phyloP scores from a whole-genome alignment of 1,284 basidiomycete species.

The Chondrostereum purpureum region DNA sequence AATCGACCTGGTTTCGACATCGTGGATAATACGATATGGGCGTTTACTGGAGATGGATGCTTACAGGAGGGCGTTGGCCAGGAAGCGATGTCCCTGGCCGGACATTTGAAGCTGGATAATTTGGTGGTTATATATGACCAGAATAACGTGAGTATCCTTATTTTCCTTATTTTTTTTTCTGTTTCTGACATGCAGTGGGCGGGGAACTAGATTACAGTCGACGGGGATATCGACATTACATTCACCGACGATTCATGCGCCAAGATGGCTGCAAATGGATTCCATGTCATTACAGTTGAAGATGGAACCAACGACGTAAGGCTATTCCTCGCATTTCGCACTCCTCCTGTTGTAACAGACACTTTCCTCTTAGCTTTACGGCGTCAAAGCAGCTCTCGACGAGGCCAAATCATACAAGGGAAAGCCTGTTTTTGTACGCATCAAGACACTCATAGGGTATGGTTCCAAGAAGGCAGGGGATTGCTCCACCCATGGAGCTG shows the following conservation, averaged over 20 bases:
- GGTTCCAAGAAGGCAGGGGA: slow-evolving; percentile 67
- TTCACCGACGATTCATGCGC: slow-evolving; percentile 52
- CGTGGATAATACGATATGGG: slow-evolving; percentile 67
- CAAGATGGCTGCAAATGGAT: not conserved
- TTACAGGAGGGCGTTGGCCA: slow-evolving; percentile 73
- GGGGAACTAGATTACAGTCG: slow-evolving; percentile 65
- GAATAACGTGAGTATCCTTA: slow-evolving; percentile 34
- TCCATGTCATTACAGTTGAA: not conserved
- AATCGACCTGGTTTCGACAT: slow-evolving; percentile 64
- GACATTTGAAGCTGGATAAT: slow-evolving; percentile 70
- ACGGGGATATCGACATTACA: slow-evolving; percentile 65
- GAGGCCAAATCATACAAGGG: slow-evolving; percentile 52
- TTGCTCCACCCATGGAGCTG: slow-evolving; percentile 44
- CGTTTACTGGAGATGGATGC: slow-evolving; percentile 73
- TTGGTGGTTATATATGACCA: slow-evolving; percentile 67
- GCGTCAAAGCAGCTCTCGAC: slow-evolving; percentile 56
- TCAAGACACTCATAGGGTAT: slow-evolving; percentile 68
- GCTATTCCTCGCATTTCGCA: not conserved
- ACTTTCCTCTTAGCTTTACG: slow-evolving; percentile 26
- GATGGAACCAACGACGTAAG: not conserved
- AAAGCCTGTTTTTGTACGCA: slow-evolving; percentile 63
- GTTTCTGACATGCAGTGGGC: no score
- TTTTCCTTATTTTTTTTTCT: not conserved
- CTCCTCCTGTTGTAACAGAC: not conserved
- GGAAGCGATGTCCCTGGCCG: slow-evolving; percentile 68